Conservation (phyloP, 768 basidiomycete genomes). For the Mycena latifolia region DNA sequence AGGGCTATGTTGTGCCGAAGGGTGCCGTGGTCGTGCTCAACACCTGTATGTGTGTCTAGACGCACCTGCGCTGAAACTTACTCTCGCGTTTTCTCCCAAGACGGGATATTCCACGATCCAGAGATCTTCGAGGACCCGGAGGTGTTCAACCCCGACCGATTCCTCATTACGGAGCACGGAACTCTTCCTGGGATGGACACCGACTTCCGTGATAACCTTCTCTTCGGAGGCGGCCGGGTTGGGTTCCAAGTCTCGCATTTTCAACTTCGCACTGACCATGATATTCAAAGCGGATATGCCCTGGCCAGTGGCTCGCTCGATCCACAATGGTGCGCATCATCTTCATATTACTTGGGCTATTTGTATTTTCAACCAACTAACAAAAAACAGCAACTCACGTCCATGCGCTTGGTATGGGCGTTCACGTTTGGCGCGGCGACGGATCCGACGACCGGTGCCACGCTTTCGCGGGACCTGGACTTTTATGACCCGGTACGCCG, state of each 20-base stretch:
- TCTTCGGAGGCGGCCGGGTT: slow-evolving; percentile 9
- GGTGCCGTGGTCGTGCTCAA: slow-evolving; percentile 4
- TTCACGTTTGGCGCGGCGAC: not conserved
- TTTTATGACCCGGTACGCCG: slow-evolving; percentile 9
- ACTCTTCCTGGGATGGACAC: slow-evolving; percentile 16
- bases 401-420: slow-evolving; percentile 22
- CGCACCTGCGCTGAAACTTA: too few relatives aligned
- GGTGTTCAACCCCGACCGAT: slow-evolving; percentile 20
- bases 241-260: not conserved
- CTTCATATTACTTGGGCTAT: too few relatives aligned
- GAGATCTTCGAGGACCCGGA: slow-evolving; percentile 17
- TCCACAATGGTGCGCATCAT: slow-evolving; percentile 2
- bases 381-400: not conserved
- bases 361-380: not conserved
- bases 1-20: slow-evolving; percentile 12
- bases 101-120: slow-evolving; percentile 12
- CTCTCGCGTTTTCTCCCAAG: not conserved
- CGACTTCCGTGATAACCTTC: slow-evolving; percentile 14
- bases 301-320: slow-evolving; percentile 13
- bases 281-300: slow-evolving; percentile 12
- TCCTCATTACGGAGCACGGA: slow-evolving; percentile 7
- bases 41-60: slow-evolving; percentile 1
- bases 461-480: slow-evolving; percentile 14
- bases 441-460: not conserved
- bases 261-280: not conserved